phyloP scores from a whole-genome alignment of 768 basidiomycete genomes.

The Mycena amicta region DNA sequence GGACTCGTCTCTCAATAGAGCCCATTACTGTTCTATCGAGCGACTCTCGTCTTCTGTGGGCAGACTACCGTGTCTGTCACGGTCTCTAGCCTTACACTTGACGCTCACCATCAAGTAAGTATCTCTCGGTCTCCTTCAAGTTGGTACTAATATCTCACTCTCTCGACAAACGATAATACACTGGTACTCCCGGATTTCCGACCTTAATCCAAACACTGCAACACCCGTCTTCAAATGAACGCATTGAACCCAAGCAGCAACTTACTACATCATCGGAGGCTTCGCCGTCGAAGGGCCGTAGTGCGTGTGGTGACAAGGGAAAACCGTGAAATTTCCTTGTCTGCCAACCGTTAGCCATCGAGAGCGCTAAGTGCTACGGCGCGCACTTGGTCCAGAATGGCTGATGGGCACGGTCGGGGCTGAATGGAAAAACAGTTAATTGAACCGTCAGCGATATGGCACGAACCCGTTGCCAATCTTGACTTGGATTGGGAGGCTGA shows the following conservation, averaged over 20 bases:
- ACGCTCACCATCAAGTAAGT: too few species aligned
- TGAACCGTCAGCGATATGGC: background rate
- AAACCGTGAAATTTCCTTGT: constrained; percentile 2
- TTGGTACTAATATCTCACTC: too few species aligned
- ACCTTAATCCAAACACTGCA: constrained; percentile 17
- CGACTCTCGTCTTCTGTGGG: background rate
- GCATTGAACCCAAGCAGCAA: background rate
- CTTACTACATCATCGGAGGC: constrained; percentile 14
- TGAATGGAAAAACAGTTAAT: background rate
- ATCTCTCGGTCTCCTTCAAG: too few species aligned
- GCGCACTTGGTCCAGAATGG: constrained; percentile 13
- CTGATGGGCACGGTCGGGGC: constrained; percentile 6
- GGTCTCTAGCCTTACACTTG: too few species aligned
- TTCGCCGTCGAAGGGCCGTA: constrained; percentile 8
- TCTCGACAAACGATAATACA: constrained; percentile 9
- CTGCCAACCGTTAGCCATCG: background rate
- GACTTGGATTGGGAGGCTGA: constrained; percentile 11
- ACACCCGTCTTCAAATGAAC: background rate
- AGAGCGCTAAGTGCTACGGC: background rate
- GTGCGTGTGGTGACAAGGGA: constrained; percentile 10
- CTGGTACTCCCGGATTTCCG: constrained; percentile 7
- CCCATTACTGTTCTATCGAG: too few species aligned
- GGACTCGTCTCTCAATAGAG: too few species aligned
- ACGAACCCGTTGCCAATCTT: constrained; percentile 15
- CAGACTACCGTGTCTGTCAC: too few species aligned